phyloP scores from a whole-genome alignment of 208 protist species.

The Lotmaria passim region DNA sequence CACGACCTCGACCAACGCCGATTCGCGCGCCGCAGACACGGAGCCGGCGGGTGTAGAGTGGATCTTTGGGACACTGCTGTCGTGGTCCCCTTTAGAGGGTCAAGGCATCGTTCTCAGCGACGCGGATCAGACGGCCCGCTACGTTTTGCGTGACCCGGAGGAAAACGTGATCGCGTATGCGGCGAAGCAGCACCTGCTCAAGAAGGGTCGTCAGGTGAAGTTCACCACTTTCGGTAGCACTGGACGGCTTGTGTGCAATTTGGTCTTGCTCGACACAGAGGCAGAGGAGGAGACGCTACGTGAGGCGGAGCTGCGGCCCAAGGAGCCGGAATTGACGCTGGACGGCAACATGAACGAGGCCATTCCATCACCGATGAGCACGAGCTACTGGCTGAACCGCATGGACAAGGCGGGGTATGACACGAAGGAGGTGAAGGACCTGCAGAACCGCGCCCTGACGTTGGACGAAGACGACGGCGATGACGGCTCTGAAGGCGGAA shows the following conservation, averaged over 20 bases:
- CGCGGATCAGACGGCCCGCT: slow-evolving; percentile 44
- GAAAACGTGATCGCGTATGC: slow-evolving; percentile 76
- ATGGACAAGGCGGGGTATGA: slow-evolving; percentile 88
- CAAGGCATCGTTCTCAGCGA: slow-evolving; percentile 89
- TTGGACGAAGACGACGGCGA: slow-evolving; percentile 74
- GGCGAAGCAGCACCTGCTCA: slow-evolving; percentile 43
- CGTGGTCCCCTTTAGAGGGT: slow-evolving; percentile 73
- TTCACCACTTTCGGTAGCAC: slow-evolving; percentile 74
- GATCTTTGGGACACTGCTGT: slow-evolving; percentile 68
- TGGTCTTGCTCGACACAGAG: slow-evolving; percentile 71
- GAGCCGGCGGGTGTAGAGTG: slow-evolving; percentile 51
- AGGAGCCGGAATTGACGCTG: slow-evolving; percentile 52
- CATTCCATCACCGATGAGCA: slow-evolving; percentile 85
- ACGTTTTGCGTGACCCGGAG: slow-evolving; percentile 78
- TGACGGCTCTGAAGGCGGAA: slow-evolving; percentile 51
- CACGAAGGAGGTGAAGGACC: slow-evolving; percentile 74
- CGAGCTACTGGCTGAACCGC: slow-evolving; percentile 85
- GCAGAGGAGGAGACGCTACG: slow-evolving; percentile 55
- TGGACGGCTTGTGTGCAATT: slow-evolving; percentile 70
- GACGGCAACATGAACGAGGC: slow-evolving; percentile 84
- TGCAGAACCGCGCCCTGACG: slow-evolving; percentile 75
- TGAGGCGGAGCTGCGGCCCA: slow-evolving; percentile 51
- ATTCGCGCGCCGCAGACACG: slow-evolving; percentile 4
- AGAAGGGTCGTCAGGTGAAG: slow-evolving; percentile 72
- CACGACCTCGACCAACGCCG: background rate